Percentiles rank a stretch among this genome's conserved stretches.
These are phyloP conservation scores for Flaveria robusta DNA, from an alignment of 129 eudicot genomes.

Conservation along the genomic window DNA sequence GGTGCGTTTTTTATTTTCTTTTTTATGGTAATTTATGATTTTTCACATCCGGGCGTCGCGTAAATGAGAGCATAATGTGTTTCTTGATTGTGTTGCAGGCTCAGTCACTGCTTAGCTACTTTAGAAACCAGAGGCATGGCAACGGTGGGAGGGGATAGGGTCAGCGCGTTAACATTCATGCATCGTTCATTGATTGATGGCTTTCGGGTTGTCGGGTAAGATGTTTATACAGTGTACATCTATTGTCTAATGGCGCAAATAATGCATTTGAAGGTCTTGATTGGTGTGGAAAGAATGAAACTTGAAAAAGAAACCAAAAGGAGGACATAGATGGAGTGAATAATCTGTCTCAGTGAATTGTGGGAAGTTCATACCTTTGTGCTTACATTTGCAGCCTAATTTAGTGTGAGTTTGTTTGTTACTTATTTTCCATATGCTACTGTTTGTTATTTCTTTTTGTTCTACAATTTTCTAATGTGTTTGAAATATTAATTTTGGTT, in stretches of 20 bases:
- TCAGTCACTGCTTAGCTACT: constrained; percentile 70
- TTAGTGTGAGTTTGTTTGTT: constrained; percentile 40
- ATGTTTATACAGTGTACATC: constrained; percentile 49
- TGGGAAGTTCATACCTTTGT: constrained; percentile 41
- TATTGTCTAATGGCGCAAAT: constrained; percentile 40
- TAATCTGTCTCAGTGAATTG: constrained; percentile 24
- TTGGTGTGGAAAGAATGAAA: constrained; percentile 26
- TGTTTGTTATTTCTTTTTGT: background rate
- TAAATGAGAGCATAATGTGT: background rate
- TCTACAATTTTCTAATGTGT: background rate
- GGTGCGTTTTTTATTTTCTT: constrained; percentile 38
- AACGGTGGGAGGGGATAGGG: constrained; percentile 65
- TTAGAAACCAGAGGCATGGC: constrained; percentile 79
- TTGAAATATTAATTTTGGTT: background rate
- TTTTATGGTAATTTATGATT: background rate
- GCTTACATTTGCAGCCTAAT: constrained; percentile 36
- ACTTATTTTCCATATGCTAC: background rate
- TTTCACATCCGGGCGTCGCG: background rate
- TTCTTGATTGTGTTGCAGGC: constrained; percentile 60
- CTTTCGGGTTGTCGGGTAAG: constrained; percentile 40
- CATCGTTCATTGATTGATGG: constrained; percentile 4
- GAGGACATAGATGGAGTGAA: constrained; percentile 24
- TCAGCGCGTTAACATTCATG: background rate
- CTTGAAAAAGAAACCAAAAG: background rate
- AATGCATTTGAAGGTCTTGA: constrained; percentile 42